Conservation (phyloP, 495 filamentous ascomycete species). For the Clohesyomyces aquaticus region DNA sequence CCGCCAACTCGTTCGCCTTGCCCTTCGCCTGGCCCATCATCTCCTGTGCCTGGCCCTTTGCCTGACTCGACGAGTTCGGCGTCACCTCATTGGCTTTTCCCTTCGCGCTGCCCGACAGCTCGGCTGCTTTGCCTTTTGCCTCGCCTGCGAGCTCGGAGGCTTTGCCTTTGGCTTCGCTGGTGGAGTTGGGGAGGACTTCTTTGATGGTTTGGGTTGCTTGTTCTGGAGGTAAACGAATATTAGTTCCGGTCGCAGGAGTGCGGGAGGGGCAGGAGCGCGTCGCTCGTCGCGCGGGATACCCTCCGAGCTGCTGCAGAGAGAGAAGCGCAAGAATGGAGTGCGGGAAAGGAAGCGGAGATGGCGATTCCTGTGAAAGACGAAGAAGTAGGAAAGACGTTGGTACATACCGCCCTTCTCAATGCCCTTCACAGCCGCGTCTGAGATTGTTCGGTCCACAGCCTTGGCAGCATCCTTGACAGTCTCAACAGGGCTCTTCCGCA, state of each 20-base stretch:
- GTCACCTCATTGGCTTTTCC: constrained; percentile 45
- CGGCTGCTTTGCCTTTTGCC: constrained; percentile 46
- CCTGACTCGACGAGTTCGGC: constrained; percentile 51
- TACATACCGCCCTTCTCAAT: constrained; percentile 63
- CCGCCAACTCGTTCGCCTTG: constrained; percentile 38
- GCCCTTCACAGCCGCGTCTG: constrained; percentile 61
- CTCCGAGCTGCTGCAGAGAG: too few species aligned
- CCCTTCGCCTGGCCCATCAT: constrained; percentile 47
- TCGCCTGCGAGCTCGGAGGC: constrained; percentile 49
- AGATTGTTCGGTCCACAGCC: constrained; percentile 58
- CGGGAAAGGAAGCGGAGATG: background rate
- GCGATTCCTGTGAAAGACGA: background rate
- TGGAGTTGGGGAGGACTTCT: constrained; percentile 43
- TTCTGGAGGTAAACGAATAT: constrained; percentile 46
- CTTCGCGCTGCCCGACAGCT: constrained; percentile 42
- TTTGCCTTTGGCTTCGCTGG: constrained; percentile 55
- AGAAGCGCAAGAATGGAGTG: too few species aligned
- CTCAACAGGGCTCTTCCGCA: constrained; percentile 50
- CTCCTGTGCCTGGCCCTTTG: constrained; percentile 49
- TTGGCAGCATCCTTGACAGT: constrained; percentile 61
- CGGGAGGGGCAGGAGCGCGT: background rate
- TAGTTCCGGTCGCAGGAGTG: background rate
- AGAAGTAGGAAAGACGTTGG: constrained; percentile 1
- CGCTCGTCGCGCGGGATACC: too few species aligned
- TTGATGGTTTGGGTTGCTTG: constrained; percentile 52